Evolutionary conservation across 345 rosid genomes (phyloP), one percentile per base, ranked within the genome.

Genomic region (thale cress (Arabidopsis thaliana)): DNA sequence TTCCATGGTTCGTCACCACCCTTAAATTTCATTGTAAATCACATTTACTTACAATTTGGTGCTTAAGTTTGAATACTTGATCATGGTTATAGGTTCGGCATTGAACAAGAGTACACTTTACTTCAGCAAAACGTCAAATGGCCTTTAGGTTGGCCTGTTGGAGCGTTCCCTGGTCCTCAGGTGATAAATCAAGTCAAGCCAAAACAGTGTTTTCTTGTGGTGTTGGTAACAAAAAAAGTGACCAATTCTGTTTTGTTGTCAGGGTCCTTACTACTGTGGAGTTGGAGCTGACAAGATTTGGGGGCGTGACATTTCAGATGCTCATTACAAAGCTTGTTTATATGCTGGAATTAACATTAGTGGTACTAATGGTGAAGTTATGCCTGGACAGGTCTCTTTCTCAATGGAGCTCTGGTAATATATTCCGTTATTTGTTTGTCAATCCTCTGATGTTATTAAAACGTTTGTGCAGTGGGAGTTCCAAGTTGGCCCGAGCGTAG

Each of bases 91-190:
- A 91, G 98, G 99, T 95, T 57, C 70, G 99, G 99, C 41, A 95
- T 92, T 60, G 97, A 95, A 86, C 99, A 95, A 84, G 99, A 95
- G 83, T 95, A 95, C 91, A 92, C 97, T 75, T 85, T 95, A 66
- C 83, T 95, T 69, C 97, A 92, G 81, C 72, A 82, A 77, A 82
- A 95, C 69, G 96, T 92, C 33, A 85, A 82, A 57, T 95, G 99
- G 99, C 99, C 99, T 67, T 83, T 95, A 86, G 99, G 99, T 71
- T 95, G 99, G 99, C 99, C 99, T 9, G 93, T 92, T 60, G 99
- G 99, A 83, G 99, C 83, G 23, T 95, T 81, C 71, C 99, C 97
- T 64, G 97, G 97, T 72, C 99, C 99, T 45, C 99, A 95, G 97
- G 99, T 90, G 25, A 78, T 59, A 62, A 8, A 62, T 46, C 33